Conservation (phyloP, 2,329 filamentous ascomycete species). For the Teratosphaeria nubilosa region DNA sequence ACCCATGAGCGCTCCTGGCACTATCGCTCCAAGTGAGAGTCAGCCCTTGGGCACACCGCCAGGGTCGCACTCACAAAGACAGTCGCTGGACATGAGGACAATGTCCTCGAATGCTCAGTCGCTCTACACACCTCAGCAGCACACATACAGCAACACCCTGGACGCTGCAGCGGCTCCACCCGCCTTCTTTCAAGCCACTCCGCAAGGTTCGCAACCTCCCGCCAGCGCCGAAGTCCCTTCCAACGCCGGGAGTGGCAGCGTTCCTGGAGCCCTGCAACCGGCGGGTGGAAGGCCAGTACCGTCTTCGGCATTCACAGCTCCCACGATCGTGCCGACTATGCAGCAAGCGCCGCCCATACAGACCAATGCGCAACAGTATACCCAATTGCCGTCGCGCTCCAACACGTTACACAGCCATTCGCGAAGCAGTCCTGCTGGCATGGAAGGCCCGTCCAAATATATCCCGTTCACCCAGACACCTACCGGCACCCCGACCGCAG, state of each 20-base stretch:
- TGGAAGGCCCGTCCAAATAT: conserved; percentile 43
- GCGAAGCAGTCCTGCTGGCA: conserved; percentile 65
- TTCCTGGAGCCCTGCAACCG: conserved; percentile 54
- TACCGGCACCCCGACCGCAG: conserved; percentile 34
- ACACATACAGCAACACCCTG: conserved; percentile 38
- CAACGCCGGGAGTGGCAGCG: conserved; percentile 18
- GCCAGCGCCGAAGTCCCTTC: conserved; percentile 12
- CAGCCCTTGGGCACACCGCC: conserved; percentile 8
- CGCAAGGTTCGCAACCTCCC: conserved; percentile 17
- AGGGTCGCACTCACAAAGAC: conserved; percentile 6
- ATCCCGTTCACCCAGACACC: conserved; percentile 56
- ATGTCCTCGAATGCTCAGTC: conserved; percentile 6
- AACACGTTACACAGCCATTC: conserved; percentile 68
- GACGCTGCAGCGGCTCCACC: conserved; percentile 41
- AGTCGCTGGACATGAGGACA: conserved; percentile 9
- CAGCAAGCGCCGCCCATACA: conserved; percentile 31
- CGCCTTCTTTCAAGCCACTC: conserved; percentile 35
- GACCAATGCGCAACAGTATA: conserved; percentile 49
- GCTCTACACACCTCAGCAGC: conserved; percentile 23
- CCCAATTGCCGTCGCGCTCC: conserved; percentile 52
- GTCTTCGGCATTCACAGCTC: conserved; percentile 46
- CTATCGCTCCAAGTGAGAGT: neutral
- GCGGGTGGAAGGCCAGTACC: conserved; percentile 38
- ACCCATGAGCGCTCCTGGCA: conserved; percentile 12
- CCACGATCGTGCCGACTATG: conserved; percentile 47